These are phyloP conservation scores for Lasiosphaeria hispida DNA, from an alignment of 495 filamentous ascomycete genomes.

Conservation along the genomic window DNA sequence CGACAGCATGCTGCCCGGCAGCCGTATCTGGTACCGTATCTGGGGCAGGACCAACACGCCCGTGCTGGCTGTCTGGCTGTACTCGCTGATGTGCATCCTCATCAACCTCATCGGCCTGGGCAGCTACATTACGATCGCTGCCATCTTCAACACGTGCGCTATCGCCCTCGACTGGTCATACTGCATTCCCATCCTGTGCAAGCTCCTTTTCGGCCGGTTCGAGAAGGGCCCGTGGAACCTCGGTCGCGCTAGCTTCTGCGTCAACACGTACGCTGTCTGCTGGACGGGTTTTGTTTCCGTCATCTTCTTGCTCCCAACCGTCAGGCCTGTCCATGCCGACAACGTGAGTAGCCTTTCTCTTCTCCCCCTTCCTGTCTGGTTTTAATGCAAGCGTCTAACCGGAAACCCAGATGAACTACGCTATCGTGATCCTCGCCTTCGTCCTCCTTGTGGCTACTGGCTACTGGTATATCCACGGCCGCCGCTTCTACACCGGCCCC, in stretches of 20 bases:
- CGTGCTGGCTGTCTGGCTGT: conserved; percentile 57
- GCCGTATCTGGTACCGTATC: conserved; percentile 51
- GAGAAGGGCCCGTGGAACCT: too few species aligned
- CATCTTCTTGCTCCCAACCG: too few species aligned
- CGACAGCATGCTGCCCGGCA: conserved; percentile 52
- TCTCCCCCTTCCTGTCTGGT: too few species aligned
- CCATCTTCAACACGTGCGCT: conserved; percentile 58
- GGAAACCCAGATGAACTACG: conserved; percentile 44
- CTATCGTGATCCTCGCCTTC: conserved; percentile 43
- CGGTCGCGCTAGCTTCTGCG: too few species aligned
- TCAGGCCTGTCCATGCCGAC: too few species aligned
- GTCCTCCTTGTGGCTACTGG: conserved; percentile 36
- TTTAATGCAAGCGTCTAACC: too few species aligned
- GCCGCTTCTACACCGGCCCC: conserved; percentile 50
- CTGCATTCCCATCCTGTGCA: conserved; percentile 58
- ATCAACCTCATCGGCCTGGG: conserved; percentile 63
- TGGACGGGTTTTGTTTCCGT: too few species aligned
- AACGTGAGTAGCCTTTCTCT: too few species aligned
- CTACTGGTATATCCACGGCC: conserved; percentile 49
- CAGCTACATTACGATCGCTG: conserved; percentile 54
- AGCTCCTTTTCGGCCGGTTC: too few species aligned
- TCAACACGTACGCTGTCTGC: too few species aligned
- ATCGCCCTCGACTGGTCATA: conserved; percentile 62
- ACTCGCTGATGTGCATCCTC: conserved; percentile 50
- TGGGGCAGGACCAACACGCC: conserved; percentile 50